These are phyloP conservation scores for Heliamphora exappendiculata DNA, from an alignment of 148 eudicot genomes.

Conservation along the genomic window DNA sequence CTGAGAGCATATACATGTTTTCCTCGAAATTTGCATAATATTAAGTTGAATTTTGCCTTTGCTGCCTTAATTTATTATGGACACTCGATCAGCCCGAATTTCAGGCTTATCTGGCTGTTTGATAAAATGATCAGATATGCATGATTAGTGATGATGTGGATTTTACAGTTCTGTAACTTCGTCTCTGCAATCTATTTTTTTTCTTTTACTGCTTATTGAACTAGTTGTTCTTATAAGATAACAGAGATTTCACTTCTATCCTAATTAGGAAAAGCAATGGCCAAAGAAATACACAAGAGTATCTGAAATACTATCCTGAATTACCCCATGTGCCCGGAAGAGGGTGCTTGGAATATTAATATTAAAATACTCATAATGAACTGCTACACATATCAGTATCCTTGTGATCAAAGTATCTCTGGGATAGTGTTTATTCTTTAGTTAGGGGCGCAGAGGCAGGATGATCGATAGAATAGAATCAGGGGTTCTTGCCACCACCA, in stretches of 20 bases:
- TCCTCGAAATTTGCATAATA: not conserved
- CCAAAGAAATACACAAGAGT: slow-evolving; percentile 2
- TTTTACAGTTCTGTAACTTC: not conserved
- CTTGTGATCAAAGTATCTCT: slow-evolving; percentile 11
- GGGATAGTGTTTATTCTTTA: not conserved
- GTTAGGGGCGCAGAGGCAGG: not conserved
- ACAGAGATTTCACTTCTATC: not conserved
- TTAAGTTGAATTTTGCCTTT: not conserved
- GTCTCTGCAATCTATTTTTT: not conserved
- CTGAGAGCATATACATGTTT: not conserved
- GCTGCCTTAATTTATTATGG: not conserved
- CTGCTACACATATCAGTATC: not conserved
- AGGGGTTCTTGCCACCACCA: slow-evolving; percentile 36
- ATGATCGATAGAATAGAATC: not conserved
- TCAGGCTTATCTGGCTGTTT: not conserved
- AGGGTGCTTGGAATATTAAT: not conserved
- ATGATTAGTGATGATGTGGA: not conserved
- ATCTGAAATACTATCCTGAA: slow-evolving; percentile 9
- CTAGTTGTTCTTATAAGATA: not conserved
- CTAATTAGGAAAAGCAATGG: not conserved
- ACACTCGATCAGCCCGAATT: not conserved
- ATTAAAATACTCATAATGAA: not conserved
- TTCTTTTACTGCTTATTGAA: slow-evolving; percentile 3
- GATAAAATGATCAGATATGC: not conserved
- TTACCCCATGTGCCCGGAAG: slow-evolving; percentile 5